Evolutionary conservation across 1,139 yeast genomes (phyloP), one percentile per base, ranked within the genome.

Genomic region (Blastobotrys buckinghamii): DNA sequence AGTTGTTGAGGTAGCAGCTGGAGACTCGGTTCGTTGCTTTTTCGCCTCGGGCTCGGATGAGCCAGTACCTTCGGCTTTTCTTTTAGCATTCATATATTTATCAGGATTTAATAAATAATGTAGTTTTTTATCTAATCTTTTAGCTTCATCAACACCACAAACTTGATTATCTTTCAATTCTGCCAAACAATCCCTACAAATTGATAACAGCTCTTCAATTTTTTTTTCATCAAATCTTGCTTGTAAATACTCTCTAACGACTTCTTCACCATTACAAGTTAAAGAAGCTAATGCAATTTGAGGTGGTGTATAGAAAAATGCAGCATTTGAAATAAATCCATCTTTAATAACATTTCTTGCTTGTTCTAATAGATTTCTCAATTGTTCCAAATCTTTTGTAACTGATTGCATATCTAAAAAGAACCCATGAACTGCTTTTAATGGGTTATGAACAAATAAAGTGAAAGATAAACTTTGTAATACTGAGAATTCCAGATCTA

Each of bases 241-340:
- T 50, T 75, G 75, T 55, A 90, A 67, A 65, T 92, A 92, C 55
- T 77, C 72, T 50, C 77, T 78, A 1, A 85, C 78, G 27, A 85
- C 66, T n/a, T 75, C 77, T 17, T 34, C 38, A 64, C 89, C 85
- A 20, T 76, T 77, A 45, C 75, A 75, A 65, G 82, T 78, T 65
- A 90, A 73, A 6, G 94, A 88, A 0, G 97, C 95, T 49, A 92
- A 70, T 0, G 97, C 96, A 35, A 92, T 85, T 60, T 92, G 98
- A 0, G 98, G 96, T 1, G 98, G 98, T 0, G 97, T 82, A 65
- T 72, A 92, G 32, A 81, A 70, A 59, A 88, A 90, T 15, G 76
- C 71, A 2, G 79, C 90, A 62, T 90, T 96, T 29, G 94, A 81
- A 40, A 85, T 70, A 44, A 89, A 65, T 0, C 85, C 76, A 17